A percentile compares a stretch with the other conserved stretches of the same genome.
These are phyloP conservation scores for Sporothrix protearum DNA, from an alignment of 2,329 filamentous ascomycete genomes.

Conservation along the genomic window DNA sequence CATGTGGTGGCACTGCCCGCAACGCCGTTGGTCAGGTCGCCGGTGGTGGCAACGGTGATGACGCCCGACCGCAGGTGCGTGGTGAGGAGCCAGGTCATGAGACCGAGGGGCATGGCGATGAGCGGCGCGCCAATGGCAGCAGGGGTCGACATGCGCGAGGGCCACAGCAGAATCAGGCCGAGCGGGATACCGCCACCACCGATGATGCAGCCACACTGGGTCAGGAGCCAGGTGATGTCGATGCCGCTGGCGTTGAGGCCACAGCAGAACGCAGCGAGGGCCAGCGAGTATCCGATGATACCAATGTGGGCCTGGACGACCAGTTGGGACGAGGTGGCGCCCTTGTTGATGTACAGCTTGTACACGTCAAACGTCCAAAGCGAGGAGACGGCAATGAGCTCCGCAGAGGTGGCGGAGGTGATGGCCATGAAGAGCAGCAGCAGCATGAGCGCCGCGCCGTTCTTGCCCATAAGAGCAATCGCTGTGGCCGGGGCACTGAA, in stretches of 20 bases:
- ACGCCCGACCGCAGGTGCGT: constrained; percentile 35
- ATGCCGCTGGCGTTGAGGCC: constrained; percentile 39
- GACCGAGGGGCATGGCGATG: constrained; percentile 35
- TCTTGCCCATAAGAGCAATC: constrained; percentile 38
- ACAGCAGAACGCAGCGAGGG: constrained; percentile 36
- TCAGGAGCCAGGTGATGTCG: constrained; percentile 41
- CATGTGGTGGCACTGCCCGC: constrained; percentile 40
- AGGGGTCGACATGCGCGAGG: constrained; percentile 37
- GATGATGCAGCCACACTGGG: constrained; percentile 40
- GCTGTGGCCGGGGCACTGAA: constrained; percentile 35
- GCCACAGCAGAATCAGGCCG: constrained; percentile 40
- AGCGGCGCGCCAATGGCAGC: constrained; percentile 38
- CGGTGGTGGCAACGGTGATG: constrained; percentile 38
- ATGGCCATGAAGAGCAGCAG: constrained; percentile 48
- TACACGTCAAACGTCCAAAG: constrained; percentile 42
- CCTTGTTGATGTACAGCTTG: constrained; percentile 39
- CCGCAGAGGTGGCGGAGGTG: constrained; percentile 42
- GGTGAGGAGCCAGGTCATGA: constrained; percentile 40
- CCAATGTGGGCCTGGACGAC: constrained; percentile 36
- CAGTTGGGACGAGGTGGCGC: constrained; percentile 28
- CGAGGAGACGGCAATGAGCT: constrained; percentile 42
- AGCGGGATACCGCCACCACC: constrained; percentile 40
- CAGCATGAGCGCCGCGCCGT: constrained; percentile 37
- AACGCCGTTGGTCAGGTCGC: constrained; percentile 39
- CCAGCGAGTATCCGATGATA: constrained; percentile 36